Conservation (phyloP, 768 basidiomycete genomes). For the Amanita subjunquillea region DNA sequence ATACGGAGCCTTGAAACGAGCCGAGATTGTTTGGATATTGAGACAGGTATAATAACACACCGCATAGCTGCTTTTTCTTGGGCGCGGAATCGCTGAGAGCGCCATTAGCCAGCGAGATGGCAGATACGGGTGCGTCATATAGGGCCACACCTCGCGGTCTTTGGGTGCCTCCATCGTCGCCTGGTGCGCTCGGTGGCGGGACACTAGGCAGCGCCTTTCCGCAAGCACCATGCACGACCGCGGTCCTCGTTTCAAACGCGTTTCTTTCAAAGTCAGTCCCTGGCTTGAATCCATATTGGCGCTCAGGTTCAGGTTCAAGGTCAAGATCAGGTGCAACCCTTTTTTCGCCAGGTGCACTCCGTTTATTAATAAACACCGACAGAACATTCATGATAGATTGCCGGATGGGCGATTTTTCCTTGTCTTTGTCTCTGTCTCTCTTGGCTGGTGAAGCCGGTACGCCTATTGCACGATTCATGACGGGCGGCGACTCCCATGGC, state of each 20-base stretch:
- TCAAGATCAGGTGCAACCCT: slow-evolving; percentile 10
- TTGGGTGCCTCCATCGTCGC: background rate
- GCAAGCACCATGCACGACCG: background rate
- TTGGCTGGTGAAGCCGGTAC: background rate
- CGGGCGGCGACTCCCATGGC: background rate
- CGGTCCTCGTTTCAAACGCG: background rate
- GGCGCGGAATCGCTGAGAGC: slow-evolving; percentile 3
- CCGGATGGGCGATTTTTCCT: slow-evolving; percentile 48
- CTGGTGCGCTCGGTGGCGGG: background rate
- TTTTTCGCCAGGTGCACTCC: slow-evolving; percentile 18
- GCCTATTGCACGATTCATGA: background rate
- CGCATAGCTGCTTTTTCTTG: slow-evolving; percentile 6
- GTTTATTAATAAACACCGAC: slow-evolving; percentile 41
- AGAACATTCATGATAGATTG: slow-evolving; percentile 57
- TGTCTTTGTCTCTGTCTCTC: slow-evolving; percentile 13
- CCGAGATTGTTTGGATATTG: slow-evolving; percentile 6
- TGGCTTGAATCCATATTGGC: slow-evolving; percentile 4
- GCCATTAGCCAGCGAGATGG: slow-evolving; percentile 1
- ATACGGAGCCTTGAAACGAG: slow-evolving; percentile 24
- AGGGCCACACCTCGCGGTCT: background rate
- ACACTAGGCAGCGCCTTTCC: background rate
- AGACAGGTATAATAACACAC: slow-evolving; percentile 9
- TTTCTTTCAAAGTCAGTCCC: background rate
- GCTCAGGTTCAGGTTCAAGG: slow-evolving; percentile 1
- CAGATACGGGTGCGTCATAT: slow-evolving; percentile 3